phyloP scores from a whole-genome alignment of 768 basidiomycete species.

The Flagelloscypha sp. region DNA sequence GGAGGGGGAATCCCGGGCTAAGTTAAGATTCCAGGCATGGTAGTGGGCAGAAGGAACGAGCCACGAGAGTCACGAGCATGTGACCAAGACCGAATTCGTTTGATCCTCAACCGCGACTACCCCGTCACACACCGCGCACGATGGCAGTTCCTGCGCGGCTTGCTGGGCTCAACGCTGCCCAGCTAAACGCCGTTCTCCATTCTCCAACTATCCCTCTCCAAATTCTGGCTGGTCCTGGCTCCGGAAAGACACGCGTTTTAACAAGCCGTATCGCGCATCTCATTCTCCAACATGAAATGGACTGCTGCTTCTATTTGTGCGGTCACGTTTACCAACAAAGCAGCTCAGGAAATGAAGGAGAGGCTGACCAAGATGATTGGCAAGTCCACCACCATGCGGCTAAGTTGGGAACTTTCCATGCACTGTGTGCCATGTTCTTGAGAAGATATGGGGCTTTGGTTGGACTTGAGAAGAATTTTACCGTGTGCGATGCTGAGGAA shows the following conservation, averaged over 20 bases:
- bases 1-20: too few relatives aligned
- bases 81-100: not conserved
- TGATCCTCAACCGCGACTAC: too few relatives aligned
- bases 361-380: slow-evolving; percentile 65
- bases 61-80: not conserved
- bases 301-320: slow-evolving; percentile 58
- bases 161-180: too few relatives aligned
- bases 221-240: slow-evolving; percentile 76
- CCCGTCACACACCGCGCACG: too few relatives aligned
- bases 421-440: slow-evolving; percentile 65
- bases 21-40: too few relatives aligned
- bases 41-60: too few relatives aligned
- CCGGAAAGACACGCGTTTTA: slow-evolving; percentile 66
- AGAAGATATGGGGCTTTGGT: slow-evolving; percentile 53
- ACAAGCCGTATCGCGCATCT: slow-evolving; percentile 64
- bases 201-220: slow-evolving; percentile 58
- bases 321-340: slow-evolving; percentile 87
- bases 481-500: slow-evolving; percentile 75
- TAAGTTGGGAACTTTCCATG: slow-evolving; percentile 72
- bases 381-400: slow-evolving; percentile 42
- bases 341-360: slow-evolving; percentile 78
- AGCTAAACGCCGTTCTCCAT: slow-evolving; percentile 68
- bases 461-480: slow-evolving; percentile 64
- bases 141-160: too few relatives aligned
- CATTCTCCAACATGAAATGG: slow-evolving; percentile 42